Evolutionary conservation across 257 asterid species (phyloP), one percentile per base, ranked within the genome.

Genomic region (Prunella vulgaris): DNA sequence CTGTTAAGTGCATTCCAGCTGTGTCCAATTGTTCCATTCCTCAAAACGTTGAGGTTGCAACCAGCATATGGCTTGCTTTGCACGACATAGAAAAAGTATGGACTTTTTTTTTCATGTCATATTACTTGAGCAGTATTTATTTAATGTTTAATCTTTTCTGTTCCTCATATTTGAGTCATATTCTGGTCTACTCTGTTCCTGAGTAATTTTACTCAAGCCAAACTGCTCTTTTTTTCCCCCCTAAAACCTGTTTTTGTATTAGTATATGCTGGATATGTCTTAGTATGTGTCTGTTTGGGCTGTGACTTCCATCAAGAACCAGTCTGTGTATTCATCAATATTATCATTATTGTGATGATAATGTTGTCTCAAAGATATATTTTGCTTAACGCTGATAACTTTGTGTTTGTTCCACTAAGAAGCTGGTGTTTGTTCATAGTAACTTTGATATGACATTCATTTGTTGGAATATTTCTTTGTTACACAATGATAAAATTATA

Each of bases 1-100:
- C 99, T 59, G 96, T 88, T 40, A 93, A 85, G 84, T 90, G 97
- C 86, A 90, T 93, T 77, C 99, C 99, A 54, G 90, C 97, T 52
- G 90, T 93, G 79, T 84, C 97, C 79, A 82, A 86, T 77, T 87
- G 86, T 74, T 80, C 95, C 44, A 79, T 88, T 77, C 96, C 97
- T 63, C 88, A 87, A 74, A 82, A 84, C 78, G 87, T 85, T 58
- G 96, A 93, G 79, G 83, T 91, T 79, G 97, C 97, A 30, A 93
- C 96, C 70, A 81, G 85, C 88, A 81, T 93, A 73, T 93, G 99
- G 99, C 95, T 93, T 82, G 99, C 97, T 66, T 78, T 90, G 78
- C 99, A 93, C 78, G 99, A 93, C 71, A 77, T 85, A 0, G 99
- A 90, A 59, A 93, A 93, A 97, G 99, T 90, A 52, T 35, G 42